Base-by-base conservation (phyloP, 106 monocot genomes). In the Dendrobium chrysotoxum region DNA sequence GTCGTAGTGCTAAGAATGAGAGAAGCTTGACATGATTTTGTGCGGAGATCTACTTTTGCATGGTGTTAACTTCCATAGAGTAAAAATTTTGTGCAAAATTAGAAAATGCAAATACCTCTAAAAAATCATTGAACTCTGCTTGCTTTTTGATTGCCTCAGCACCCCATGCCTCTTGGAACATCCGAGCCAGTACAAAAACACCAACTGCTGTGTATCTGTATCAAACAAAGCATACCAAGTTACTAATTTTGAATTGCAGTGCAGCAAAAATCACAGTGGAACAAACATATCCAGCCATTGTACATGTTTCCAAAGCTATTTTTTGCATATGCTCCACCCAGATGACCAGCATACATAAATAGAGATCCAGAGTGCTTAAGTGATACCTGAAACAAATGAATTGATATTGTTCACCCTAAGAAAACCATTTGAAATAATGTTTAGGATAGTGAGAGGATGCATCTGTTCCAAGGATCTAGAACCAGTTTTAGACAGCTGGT, bases 291-390 rank as follows among this genome's bases (percentile, higher is more conserved):
- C 10, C 0, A 7, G 23, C 31, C 18, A 74, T 31, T 86, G 75
- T 88, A 99, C 99, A 99, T 82, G 81, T 99, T 99, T 67, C 99
- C 99, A 85, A 91, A 99, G 78, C 99, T 99, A 54, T 99, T 99
- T 75, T 99, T 99, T 23, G 99, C 99, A 91, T 99, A 99, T 81
- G 99, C 99, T 80, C 99, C 99, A 65, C 99, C 99, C 77, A 88
- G 82, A 86, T 95, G 89, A n/a, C 99, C 99, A n/a, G 99, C 95
- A 84, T 95, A 99, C 99, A 99, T 99, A 85, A 99, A 99, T 73
- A 99, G 95, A 12, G 99, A 99, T 41, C 99, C 99, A 53, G 99
- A 99, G 72, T 99, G 99, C 73, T 99, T 99, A 28, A 99, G 91
- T 20, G 99, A 95, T 30, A 99, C 99, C 99, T 99, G 75, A 15